Base-by-base conservation (phyloP, 345 rosid species). In the Populus ilicifolia region DNA sequence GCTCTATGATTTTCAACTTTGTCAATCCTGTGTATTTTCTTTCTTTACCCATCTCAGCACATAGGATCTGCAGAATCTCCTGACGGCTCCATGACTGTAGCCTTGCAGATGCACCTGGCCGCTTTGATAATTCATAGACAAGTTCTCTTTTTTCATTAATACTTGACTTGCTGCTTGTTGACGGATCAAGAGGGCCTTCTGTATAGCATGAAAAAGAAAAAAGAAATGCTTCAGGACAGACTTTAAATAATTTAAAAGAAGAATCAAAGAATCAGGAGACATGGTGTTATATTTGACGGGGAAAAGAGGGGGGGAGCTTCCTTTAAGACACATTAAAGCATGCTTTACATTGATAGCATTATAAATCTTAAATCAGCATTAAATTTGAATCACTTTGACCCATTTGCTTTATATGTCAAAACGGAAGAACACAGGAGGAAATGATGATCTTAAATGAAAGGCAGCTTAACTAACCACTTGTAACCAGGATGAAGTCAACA, bases 31-130 rank as follows among this genome's bases (percentile, higher is more conserved):
- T 94, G 81, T 96, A 96, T 79, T 94, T 96, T 90, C 99, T 92
- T 85, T 96, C 94, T 84, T 94, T 96, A 62, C 99, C 98, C 99
- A 92, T 92, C 87, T 91, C 99, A 17, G 86, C 92, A 82, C 97
- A 93, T 29, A 96, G 89, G 79, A 96, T 89, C 87, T 94, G 91
- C 81, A 96, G 80, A 71, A 96, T 96, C 83, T 96, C 99, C 83
- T 88, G 89, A 44, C 97, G 93, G 81, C 93, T 96, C 99, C 99
- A 96, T 69, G 94, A 83, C 66, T 91, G 92, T n/a, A 96, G 83
- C 72, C 85, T 77, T 82, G 88, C 97, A 25, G 93, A 71, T 64
- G 97, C 98, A 79, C 84, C 83, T 17, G 98, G 84, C 74, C 86
- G 84, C 75, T 90, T 88, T 1, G 97, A 91, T 67, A 96, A 82